These are phyloP conservation scores for Leersia perrieri DNA, from an alignment of 176 grass and related monocot species.

Conservation along the genomic window DNA sequence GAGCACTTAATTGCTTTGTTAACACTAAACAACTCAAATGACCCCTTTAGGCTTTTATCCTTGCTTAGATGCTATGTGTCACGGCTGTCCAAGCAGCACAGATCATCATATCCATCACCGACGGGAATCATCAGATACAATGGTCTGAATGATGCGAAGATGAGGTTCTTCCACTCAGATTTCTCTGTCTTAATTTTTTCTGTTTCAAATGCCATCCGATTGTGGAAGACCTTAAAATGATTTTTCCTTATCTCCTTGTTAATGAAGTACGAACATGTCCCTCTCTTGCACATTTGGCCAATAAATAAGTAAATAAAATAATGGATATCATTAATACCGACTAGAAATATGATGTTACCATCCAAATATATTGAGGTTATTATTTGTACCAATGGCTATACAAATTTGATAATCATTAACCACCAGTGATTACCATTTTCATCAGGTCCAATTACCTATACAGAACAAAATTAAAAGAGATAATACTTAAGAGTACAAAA, in stretches of 20 bases:
- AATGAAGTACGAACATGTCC: not conserved
- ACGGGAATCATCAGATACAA: conserved; percentile 40
- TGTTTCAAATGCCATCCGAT: conserved; percentile 56
- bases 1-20: not conserved
- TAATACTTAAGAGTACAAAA: not conserved
- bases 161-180: conserved; percentile 35
- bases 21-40: not conserved
- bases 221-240: conserved; percentile 23
- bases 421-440: conserved; percentile 40
- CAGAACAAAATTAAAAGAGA: not conserved
- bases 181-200: conserved; percentile 18
- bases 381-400: conserved; percentile 21
- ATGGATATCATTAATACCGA: not conserved
- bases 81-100: conserved; percentile 9
- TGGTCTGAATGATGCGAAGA: conserved; percentile 40
- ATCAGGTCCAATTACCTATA: not conserved
- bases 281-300: not conserved
- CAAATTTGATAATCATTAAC: conserved; percentile 8
- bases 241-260: conserved; percentile 6
- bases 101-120: conserved; percentile 55
- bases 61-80: conserved; percentile 23
- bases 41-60: not conserved
- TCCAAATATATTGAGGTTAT: not conserved
- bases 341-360: not conserved
- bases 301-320: conserved; percentile 38